Evolutionary conservation across 495 filamentous ascomycete genomes (phyloP).

Genomic region (Peziza echinospora): DNA sequence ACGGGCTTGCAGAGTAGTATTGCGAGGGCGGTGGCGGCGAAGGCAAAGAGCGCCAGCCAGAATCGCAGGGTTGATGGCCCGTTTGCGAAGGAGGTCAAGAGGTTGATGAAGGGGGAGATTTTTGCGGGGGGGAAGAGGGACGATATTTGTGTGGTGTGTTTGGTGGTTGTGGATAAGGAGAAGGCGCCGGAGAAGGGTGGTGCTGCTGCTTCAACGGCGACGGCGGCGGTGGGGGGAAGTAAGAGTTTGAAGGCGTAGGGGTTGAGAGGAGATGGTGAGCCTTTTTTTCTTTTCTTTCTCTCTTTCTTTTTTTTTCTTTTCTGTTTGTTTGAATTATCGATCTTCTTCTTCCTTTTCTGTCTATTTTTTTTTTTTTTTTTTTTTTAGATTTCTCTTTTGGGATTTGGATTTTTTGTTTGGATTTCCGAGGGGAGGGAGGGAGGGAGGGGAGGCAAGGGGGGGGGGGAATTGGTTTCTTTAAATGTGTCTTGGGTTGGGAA

Average conservation of each 20-base stretch:
- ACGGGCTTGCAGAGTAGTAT: constrained; percentile 45
- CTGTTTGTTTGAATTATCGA: too few species aligned
- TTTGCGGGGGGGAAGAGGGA: constrained; percentile 41
- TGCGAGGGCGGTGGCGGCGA: constrained; percentile 49
- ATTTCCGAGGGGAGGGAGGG: too few species aligned
- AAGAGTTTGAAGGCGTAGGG: constrained; percentile 4
- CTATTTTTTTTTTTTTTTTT: too few species aligned
- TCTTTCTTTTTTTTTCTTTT: too few species aligned
- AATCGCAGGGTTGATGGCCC: constrained; percentile 65
- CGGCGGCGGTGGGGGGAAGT: constrained; percentile 4
- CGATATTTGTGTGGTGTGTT: constrained; percentile 19
- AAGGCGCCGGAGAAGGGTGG: not conserved
- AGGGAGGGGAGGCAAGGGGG: too few species aligned
- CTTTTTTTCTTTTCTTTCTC: too few species aligned
- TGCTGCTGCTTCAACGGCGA: constrained; percentile 4
- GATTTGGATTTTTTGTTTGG: too few species aligned
- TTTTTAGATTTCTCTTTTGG: too few species aligned
- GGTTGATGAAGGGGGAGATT: constrained; percentile 66
- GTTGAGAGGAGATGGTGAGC: too few species aligned
- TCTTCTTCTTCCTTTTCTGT: too few species aligned
- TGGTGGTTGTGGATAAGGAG: constrained; percentile 10
- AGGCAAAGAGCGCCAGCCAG: constrained; percentile 65
- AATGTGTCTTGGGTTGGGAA: too few species aligned
- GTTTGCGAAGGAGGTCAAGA: constrained; percentile 83
- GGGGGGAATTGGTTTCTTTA: too few species aligned